Conservation (phyloP, 306 rosid species). For the Vachellia collinsii region DNA sequence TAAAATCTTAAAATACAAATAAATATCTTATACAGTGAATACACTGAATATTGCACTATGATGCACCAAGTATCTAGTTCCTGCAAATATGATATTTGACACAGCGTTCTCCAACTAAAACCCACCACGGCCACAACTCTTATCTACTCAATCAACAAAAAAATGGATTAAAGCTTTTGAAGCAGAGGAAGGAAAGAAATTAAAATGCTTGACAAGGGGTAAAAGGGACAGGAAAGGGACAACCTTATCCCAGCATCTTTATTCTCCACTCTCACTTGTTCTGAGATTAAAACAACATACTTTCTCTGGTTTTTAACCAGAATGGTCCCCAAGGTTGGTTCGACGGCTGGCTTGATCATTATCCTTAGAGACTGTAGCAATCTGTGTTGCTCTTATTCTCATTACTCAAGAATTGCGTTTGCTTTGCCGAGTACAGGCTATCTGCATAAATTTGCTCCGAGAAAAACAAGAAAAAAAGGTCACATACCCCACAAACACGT, state of each 20-base stretch:
- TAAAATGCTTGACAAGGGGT: constrained; percentile 32
- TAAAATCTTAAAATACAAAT: background rate
- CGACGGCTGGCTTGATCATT: constrained; percentile 30
- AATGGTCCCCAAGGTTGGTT: constrained; percentile 28
- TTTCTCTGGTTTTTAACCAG: constrained; percentile 27
- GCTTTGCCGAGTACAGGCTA: constrained; percentile 33
- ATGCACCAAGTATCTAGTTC: constrained; percentile 40
- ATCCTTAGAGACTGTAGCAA: constrained; percentile 28
- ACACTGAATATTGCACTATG: background rate
- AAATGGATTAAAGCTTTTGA: constrained; percentile 5
- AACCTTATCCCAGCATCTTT: constrained; percentile 41
- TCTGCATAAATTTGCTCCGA: constrained; percentile 11
- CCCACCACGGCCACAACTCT: constrained; percentile 21
- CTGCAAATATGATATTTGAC: constrained; percentile 30
- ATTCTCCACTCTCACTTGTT: constrained; percentile 40
- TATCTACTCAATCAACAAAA: constrained; percentile 27
- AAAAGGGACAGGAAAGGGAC: constrained; percentile 25
- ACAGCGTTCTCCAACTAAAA: background rate
- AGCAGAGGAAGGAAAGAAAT: constrained; percentile 2
- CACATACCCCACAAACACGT: constrained; percentile 14
- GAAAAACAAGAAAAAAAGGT: background rate
- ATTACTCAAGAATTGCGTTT: constrained; percentile 27
- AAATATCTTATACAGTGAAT: constrained; percentile 21
- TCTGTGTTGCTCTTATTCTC: constrained; percentile 31
- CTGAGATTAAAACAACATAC: constrained; percentile 32